A percentile compares a stretch with the other conserved stretches of the same genome.
Evolutionary conservation across 768 basidiomycete species (phyloP).

Genomic region (Calocybe cyanea): DNA sequence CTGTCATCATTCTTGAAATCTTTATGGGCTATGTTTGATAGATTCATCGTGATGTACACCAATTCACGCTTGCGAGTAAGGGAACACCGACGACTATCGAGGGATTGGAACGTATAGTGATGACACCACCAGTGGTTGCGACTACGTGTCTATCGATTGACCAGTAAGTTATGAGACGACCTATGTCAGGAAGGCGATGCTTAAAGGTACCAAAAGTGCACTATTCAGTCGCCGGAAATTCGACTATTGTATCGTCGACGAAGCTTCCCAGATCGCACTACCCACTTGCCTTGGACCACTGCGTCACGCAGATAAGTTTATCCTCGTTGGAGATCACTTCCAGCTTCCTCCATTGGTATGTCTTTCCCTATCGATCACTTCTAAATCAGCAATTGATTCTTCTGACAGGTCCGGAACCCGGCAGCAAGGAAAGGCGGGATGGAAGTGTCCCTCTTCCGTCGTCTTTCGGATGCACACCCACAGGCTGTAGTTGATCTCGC

Average conservation of each 20-base stretch:
- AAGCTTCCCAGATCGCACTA: conserved; percentile 95
- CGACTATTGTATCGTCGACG: conserved; percentile 97
- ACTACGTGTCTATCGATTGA: conserved; percentile 94
- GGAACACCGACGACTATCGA: conserved; percentile 64
- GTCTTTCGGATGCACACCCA: conserved; percentile 84
- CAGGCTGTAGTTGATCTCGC: conserved; percentile 80
- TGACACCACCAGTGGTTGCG: conserved; percentile 90
- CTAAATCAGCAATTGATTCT: not conserved
- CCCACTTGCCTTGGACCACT: conserved; percentile 95
- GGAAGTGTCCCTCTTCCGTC: conserved; percentile 86
- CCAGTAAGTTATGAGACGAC: conserved; percentile 56
- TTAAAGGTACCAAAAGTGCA: conserved; percentile 43
- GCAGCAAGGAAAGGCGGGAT: conserved; percentile 82
- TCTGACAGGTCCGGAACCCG: conserved; percentile 68
- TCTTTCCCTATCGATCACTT: not conserved
- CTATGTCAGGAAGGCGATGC: too few relatives aligned
- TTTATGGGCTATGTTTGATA: conserved; percentile 24
- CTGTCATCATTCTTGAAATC: not conserved
- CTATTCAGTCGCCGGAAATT: conserved; percentile 83
- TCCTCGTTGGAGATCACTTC: conserved; percentile 96
- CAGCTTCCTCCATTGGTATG: conserved; percentile 91
- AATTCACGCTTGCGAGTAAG: conserved; percentile 62
- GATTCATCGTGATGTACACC: conserved; percentile 80
- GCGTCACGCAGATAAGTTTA: conserved; percentile 84
- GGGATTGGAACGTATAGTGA: conserved; percentile 76